Evolutionary conservation across 768 basidiomycete genomes (phyloP).

Genomic region (Tricholoma flavovirens): DNA sequence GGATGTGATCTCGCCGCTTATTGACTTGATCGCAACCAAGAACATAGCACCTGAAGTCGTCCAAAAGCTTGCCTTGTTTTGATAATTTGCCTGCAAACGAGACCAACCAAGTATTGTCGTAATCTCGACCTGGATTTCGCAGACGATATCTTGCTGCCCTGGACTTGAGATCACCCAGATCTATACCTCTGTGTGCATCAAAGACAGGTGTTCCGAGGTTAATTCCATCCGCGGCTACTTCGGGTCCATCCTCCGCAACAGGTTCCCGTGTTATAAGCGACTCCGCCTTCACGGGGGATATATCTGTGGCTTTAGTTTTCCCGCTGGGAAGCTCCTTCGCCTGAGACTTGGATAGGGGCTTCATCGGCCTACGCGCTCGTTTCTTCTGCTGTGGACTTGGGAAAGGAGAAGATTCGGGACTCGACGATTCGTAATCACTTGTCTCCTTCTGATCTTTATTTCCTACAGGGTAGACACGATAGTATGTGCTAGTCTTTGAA

Average conservation of each 20-base stretch:
- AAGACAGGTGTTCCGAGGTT: slow-evolving; percentile 49
- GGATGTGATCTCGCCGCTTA: slow-evolving; percentile 68
- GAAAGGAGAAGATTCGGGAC: slow-evolving; percentile 13
- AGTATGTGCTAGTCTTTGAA: background rate
- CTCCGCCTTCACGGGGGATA: slow-evolving; percentile 1
- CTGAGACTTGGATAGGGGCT: background rate
- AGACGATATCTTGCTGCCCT: slow-evolving; percentile 50
- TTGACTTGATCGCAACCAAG: slow-evolving; percentile 61
- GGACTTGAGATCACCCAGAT: slow-evolving; percentile 45
- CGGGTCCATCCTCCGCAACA: background rate
- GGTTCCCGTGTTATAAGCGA: background rate
- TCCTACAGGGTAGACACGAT: background rate
- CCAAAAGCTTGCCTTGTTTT: slow-evolving; percentile 46
- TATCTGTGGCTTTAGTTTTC: background rate
- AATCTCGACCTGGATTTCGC: slow-evolving; percentile 50
- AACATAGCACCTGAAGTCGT: slow-evolving; percentile 66
- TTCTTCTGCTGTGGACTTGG: slow-evolving; percentile 14
- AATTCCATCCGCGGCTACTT: slow-evolving; percentile 9
- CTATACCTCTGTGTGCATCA: slow-evolving; percentile 60
- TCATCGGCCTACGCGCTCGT: slow-evolving; percentile 7
- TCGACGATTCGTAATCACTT: slow-evolving; percentile 13
- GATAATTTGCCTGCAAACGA: slow-evolving; percentile 66
- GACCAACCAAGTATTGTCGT: slow-evolving; percentile 61
- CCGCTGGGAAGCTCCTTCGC: slow-evolving; percentile 1
- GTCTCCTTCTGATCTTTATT: background rate